Conservation (phyloP, 305 asterid species). For the Fraxinus floribunda region DNA sequence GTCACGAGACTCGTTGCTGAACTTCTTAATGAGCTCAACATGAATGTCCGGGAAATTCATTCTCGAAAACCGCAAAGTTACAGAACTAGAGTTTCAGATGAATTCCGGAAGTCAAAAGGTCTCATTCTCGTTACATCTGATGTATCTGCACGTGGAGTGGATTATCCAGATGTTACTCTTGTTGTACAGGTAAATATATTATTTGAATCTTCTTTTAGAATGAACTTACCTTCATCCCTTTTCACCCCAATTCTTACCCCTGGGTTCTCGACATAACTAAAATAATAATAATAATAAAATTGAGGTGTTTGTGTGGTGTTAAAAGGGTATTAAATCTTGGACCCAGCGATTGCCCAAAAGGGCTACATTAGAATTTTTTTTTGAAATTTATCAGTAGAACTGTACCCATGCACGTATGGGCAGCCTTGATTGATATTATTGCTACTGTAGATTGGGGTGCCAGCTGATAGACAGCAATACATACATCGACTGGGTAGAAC, state of each 20-base stretch:
- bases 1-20: constrained; percentile 90
- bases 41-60: constrained; percentile 91
- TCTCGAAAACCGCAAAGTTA: constrained; percentile 93
- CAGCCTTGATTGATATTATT: constrained; percentile 9
- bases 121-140: constrained; percentile 96
- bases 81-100: constrained; percentile 86
- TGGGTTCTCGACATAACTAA: background rate
- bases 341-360: background rate
- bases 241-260: background rate
- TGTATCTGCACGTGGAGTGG: constrained; percentile 98
- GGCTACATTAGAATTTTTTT: background rate
- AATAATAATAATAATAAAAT: background rate
- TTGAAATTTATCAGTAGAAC: background rate
- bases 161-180: constrained; percentile 93
- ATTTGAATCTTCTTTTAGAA: constrained; percentile 6
- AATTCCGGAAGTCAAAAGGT: constrained; percentile 89
- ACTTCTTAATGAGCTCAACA: constrained; percentile 74
- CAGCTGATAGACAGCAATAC: constrained; percentile 88
- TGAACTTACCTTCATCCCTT: background rate
- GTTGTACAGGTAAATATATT: constrained; percentile 67
- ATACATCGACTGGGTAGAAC: constrained; percentile 96
- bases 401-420: background rate
- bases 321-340: background rate
- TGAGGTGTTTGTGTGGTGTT: background rate
- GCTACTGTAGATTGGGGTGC: constrained; percentile 71